phyloP scores from a whole-genome alignment of 257 asterid genomes.

The Solanum corneliomulleri region DNA sequence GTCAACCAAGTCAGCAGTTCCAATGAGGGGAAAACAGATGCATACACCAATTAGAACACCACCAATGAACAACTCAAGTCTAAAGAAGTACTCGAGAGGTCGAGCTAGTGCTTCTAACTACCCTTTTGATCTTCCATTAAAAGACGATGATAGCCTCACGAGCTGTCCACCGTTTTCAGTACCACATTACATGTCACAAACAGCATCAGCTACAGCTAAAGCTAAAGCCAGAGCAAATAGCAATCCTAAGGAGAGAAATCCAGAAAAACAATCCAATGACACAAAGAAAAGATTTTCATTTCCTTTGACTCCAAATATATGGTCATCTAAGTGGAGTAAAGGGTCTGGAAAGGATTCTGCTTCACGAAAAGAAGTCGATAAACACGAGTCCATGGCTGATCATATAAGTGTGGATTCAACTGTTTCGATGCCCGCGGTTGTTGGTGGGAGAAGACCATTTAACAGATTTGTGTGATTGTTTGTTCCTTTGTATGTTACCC shows the following conservation, averaged over 20 bases:
- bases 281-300: conserved; percentile 72
- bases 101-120: conserved; percentile 39
- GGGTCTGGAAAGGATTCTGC: conserved; percentile 46
- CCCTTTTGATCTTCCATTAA: conserved; percentile 28
- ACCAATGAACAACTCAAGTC: conserved; percentile 16
- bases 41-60: conserved; percentile 60
- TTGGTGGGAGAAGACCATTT: conserved; percentile 75
- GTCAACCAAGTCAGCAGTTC: conserved; percentile 63
- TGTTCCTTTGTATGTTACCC: background rate
- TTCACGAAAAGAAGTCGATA: conserved; percentile 37
- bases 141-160: conserved; percentile 78
- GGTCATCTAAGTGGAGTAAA: conserved; percentile 65
- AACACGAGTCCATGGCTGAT: conserved; percentile 38
- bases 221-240: conserved; percentile 61
- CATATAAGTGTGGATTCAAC: conserved; percentile 53
- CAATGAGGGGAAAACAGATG: conserved; percentile 35
- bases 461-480: conserved; percentile 85
- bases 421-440: conserved; percentile 65
- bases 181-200: conserved; percentile 84
- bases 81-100: conserved; percentile 23
- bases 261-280: conserved; percentile 55
- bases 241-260: conserved; percentile 72
- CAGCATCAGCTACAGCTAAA: conserved; percentile 68
- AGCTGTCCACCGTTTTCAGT: conserved; percentile 87
- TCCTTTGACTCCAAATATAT: conserved; percentile 62